Percentiles rank a stretch among this genome's conserved stretches.
Conservation (phyloP, 2,329 filamentous ascomycete species). For the Cercospora sesami region DNA sequence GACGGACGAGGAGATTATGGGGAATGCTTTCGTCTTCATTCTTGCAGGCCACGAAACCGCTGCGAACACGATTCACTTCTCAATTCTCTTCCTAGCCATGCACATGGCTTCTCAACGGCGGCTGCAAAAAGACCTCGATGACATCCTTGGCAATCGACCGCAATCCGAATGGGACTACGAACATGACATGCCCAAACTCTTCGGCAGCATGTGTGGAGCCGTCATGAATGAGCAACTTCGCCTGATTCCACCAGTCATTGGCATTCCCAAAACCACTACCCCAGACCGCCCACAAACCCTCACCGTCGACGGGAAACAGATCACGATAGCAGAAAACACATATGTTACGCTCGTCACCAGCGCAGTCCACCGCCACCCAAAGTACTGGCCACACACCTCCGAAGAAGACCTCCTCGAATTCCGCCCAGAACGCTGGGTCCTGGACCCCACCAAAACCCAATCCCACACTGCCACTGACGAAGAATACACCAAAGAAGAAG, state of each 20-base stretch:
- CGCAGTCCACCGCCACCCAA: conserved; percentile 66
- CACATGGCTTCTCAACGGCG: conserved; percentile 63
- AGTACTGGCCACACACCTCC: conserved; percentile 63
- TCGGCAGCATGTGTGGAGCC: conserved; percentile 70
- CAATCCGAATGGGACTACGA: conserved; percentile 71
- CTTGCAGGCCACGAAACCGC: conserved; percentile 81
- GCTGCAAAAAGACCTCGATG: conserved; percentile 69
- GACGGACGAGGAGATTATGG: conserved; percentile 66
- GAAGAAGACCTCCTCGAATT: conserved; percentile 65
- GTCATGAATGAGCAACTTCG: conserved; percentile 77
- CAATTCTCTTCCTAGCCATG: conserved; percentile 66
- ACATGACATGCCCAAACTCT: conserved; percentile 61
- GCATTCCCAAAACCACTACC: conserved; percentile 66
- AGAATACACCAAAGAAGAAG: conserved; percentile 40
- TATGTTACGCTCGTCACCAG: conserved; percentile 59
- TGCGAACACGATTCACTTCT: conserved; percentile 72
- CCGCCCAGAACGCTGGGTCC: conserved; percentile 71
- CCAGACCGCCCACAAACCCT: conserved; percentile 55
- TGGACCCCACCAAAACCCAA: conserved; percentile 33
- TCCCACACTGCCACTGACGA: conserved; percentile 36
- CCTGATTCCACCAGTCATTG: conserved; percentile 67
- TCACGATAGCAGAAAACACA: conserved; percentile 59
- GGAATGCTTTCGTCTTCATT: conserved; percentile 65
- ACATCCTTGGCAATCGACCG: conserved; percentile 60
- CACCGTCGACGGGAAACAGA: conserved; percentile 58